Conservation (phyloP, 805 yeast species). For the Candida berthetii region DNA sequence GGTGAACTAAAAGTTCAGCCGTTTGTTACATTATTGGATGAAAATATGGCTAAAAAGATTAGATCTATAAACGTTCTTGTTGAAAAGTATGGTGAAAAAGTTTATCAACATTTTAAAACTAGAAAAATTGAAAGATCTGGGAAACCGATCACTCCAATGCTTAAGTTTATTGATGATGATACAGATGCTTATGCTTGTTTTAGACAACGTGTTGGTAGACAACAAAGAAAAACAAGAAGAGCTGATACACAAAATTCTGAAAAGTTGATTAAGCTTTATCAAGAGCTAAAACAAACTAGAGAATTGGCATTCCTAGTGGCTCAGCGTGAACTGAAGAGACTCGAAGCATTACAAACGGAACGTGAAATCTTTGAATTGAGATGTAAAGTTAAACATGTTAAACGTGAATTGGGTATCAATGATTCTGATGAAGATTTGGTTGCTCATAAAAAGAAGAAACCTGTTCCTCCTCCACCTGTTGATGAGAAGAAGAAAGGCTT, state of each 20-base stretch:
- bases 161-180: constrained; percentile 84
- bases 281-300: constrained; percentile 72
- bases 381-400: constrained; percentile 62
- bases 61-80: constrained; percentile 44
- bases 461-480: constrained; percentile 11
- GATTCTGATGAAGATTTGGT: constrained; percentile 84
- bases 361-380: constrained; percentile 66
- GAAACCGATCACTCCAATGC: constrained; percentile 60
- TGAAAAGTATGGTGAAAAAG: constrained; percentile 52
- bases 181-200: constrained; percentile 93
- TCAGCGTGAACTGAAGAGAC: constrained; percentile 62
- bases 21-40: constrained; percentile 53
- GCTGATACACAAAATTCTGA: constrained; percentile 90
- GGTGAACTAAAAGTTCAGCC: constrained; percentile 49
- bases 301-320: constrained; percentile 64
- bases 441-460: constrained; percentile 67
- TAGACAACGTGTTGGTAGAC: constrained; percentile 91
- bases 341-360: constrained; percentile 58
- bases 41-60: constrained; percentile 26
- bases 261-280: constrained; percentile 64
- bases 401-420: constrained; percentile 67
- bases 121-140: constrained; percentile 72
- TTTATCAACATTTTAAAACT: constrained; percentile 78
- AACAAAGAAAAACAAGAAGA: constrained; percentile 92
- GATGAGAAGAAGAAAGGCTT: constrained; percentile 14